Base-by-base conservation (phyloP, 176 grass and related monocot genomes). In the Dendrocalamus sinicus region DNA sequence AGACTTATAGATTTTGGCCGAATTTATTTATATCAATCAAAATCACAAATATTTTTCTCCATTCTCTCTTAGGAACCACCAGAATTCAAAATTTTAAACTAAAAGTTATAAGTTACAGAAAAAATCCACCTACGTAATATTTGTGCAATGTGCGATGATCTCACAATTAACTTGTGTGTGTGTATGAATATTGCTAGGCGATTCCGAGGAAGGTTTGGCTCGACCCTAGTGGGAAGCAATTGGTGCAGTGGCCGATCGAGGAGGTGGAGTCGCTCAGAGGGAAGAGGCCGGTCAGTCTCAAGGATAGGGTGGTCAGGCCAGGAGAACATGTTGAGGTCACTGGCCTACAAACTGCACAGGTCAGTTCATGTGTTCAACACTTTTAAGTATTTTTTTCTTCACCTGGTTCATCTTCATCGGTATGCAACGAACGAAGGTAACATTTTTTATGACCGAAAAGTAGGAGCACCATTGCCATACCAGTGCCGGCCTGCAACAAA, bases 221-320 rank as follows among this genome's bases (percentile, higher is more conserved):
- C 1, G 86, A 94, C 70, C 82, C 67, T 23, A 91, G 71, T 4
- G 89, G 93, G 4, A 92, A 82, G 58, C 95, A 93, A 46, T 80
- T 97, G 17, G 8, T 94, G 85, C 95, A 97, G 67, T 97, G 95
- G 95, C 95, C 95, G 3, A 81, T 97, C 16, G 89, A 91, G 79
- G 92, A 97, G 82, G 43, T 97, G 3, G 89, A 94, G 70, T 69
- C 81, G 7, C 89, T 97, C 0, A 82, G 95, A 77, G 75, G 67
- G 50, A 91, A 88, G 72, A 91, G 65, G 75, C 83, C 78, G 1
- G 80, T 90, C 24, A 63, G 5, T 17, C 57, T 92, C 71, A 85
- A 62, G 70, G 30, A 81, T 78, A 84, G 44, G 64, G 78, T 78
- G 26, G 52, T 94, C n/a, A 88, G 78, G 30, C 81, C 67, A 45